Evolutionary conservation across 805 yeast genomes (phyloP), one percentile per base, ranked within the genome.

Genomic region (Suhomyces sp.): DNA sequence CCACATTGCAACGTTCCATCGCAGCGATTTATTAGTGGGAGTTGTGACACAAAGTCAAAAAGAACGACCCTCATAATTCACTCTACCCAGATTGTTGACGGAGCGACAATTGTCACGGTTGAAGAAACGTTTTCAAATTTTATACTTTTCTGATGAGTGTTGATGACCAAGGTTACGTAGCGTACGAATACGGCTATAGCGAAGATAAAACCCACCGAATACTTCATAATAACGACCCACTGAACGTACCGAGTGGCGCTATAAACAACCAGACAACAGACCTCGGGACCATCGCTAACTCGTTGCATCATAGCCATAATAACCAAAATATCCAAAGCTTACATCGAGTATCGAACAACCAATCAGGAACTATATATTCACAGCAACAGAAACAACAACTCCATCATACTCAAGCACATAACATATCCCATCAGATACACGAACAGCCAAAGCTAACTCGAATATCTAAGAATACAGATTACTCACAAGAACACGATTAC

Each of bases 1-100:
- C 36, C n/a, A 33, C 12, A 15, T 35, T 46, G 48, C n/a, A 33
- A 46, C 48, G 48, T 46, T 46, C 48, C 48, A 46, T 46, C 41
- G 35, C 24, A 15, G 33, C 13, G 19, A n/a, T 27, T 10, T 15
- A 9, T 29, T 17, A 3, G 22, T 4, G 41, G 10, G 15, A 9
- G 6, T 13, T 6, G 48, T 19, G 35, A 31, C 48, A 46, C 29
- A 46, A 46, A 31, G 27, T 35, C 33, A 44, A 44, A 44, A 17
- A 26, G 35, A 8, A 23, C 47, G 22, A 26, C 47, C 22, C 47
- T 26, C 47, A 26, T 38, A 38, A 38, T 38, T 38, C n/a, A 38
- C 24, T 38, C 22, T n/a, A 17, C 6, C 19, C 13, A 9, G 42
- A 17, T 38, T 38, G 42, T 38, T 38, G 24, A 19, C 9, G 42